A percentile compares a stretch with the other conserved stretches of the same genome.
These are phyloP conservation scores for Penicillium longicatenatum DNA, from an alignment of 495 filamentous ascomycete genomes.

Conservation along the genomic window DNA sequence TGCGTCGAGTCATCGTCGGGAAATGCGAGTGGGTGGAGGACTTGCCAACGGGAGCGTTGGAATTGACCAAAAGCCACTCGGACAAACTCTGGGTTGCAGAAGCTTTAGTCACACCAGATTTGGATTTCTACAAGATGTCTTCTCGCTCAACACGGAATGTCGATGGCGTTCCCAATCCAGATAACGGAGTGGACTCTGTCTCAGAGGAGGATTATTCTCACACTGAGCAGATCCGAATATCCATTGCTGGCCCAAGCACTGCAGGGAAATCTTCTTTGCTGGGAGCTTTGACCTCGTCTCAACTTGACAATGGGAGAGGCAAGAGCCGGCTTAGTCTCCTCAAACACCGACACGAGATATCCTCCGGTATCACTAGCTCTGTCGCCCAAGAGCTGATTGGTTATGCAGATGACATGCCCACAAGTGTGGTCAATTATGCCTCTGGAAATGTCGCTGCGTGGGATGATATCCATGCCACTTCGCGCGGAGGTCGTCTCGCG, in stretches of 20 bases:
- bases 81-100: conserved; percentile 86
- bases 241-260: conserved; percentile 86
- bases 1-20: conserved; percentile 83
- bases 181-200: conserved; percentile 4
- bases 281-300: conserved; percentile 83
- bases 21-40: conserved; percentile 76
- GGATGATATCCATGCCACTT: conserved; percentile 87
- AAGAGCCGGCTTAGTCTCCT: conserved; percentile 83
- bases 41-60: conserved; percentile 21
- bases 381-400: conserved; percentile 91
- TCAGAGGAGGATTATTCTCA: conserved; percentile 34
- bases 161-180: neutral
- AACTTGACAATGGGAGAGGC: conserved; percentile 88
- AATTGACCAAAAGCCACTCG: conserved; percentile 29
- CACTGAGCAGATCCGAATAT: conserved; percentile 84
- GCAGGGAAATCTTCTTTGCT: conserved; percentile 92
- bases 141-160: conserved; percentile 12
- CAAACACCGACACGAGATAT: conserved; percentile 93
- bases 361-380: conserved; percentile 88
- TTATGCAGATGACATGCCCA: conserved; percentile 50
- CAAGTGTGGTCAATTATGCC: conserved; percentile 77
- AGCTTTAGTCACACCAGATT: conserved; percentile 69
- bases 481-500: conserved; percentile 72
- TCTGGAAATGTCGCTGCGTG: conserved; percentile 86
- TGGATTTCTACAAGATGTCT: conserved; percentile 44